Percentiles rank a stretch among this genome's conserved stretches.
These are phyloP conservation scores for Nicotiana noctiflora DNA, from an alignment of 257 asterid species.

Conservation along the genomic window DNA sequence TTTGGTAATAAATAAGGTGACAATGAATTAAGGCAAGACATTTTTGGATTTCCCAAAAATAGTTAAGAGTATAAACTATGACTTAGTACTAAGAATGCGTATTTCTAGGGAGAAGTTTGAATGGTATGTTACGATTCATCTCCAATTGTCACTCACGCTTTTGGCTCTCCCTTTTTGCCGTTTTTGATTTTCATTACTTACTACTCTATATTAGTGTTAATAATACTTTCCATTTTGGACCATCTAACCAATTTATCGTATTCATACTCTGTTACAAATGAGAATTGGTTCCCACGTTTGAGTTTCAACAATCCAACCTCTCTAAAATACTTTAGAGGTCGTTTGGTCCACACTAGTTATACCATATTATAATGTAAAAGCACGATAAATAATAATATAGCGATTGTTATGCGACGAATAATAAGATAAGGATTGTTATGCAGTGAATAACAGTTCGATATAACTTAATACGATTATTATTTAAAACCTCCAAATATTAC, in stretches of 20 bases:
- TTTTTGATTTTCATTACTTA: slow-evolving; percentile 11
- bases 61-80: slow-evolving; percentile 5
- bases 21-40: not conserved
- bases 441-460: no score
- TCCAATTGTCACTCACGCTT: slow-evolving; percentile 19
- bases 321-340: not conserved
- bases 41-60: not conserved
- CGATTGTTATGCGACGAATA: no score
- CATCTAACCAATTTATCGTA: not conserved
- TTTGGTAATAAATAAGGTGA: not conserved
- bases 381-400: no score
- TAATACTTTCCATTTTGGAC: not conserved
- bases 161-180: slow-evolving; percentile 23
- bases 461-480: no score
- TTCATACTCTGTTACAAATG: not conserved
- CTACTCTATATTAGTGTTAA: not conserved
- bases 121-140: not conserved
- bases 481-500: no score
- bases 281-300: not conserved
- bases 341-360: no score
- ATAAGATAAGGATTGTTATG: no score
- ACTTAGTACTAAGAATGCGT: slow-evolving; percentile 26
- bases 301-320: not conserved
- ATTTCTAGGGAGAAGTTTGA: slow-evolving; percentile 15
- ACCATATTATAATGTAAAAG: no score